Base-by-base conservation (phyloP, 2,329 filamentous ascomycete species). In the Onygena corvina region DNA sequence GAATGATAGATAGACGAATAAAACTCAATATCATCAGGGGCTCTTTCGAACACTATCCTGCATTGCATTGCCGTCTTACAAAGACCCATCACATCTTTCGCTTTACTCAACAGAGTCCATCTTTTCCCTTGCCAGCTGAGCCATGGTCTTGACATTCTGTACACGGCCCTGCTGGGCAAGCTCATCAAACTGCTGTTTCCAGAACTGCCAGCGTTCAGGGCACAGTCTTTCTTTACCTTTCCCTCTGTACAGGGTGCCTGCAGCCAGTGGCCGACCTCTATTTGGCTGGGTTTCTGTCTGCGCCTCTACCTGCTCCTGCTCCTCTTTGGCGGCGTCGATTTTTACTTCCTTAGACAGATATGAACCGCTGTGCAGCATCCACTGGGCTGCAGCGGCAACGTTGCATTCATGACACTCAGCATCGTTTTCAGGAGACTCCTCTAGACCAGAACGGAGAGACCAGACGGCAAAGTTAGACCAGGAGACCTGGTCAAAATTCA, bases 391-490 rank as follows among this genome's bases (percentile, higher is more conserved):
- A 8, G 42, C 42, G 12, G 8, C 18, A 33, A 46, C 20, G 11
- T 21, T n/a, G 11, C 42, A 46, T 9, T 31, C 25, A 21, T 33
- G 27, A 21, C 27, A 31, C 33, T 46, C 25, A 6, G 25, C 42
- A 12, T 11, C 18, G 7, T 18, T 31, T 12, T 4, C n/a, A 5
- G 27, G 42, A 18, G 5, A 8, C 6, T 46, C 42, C 33, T 46
- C 42, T 6, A 46, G 42, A 6, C 25, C 42, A 31, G 42, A 31
- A 6, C 42, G 42, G 8, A 46, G 42, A 31, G 25, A 31, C 42
- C 42, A 46, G 25, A 46, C 42, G 12, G 42, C 42, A 27, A 46
- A 46, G 42, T 46, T 30, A 9, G 42, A 46, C 42, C 42, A 46
- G 25, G n/a, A 18, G 2, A 46, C 9, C 30, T 30, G 14, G 1